Percentiles rank a stretch among this genome's conserved stretches.
These are phyloP conservation scores for Schizophyllum amplum DNA, from an alignment of 1,284 basidiomycete genomes.

Conservation along the genomic window DNA sequence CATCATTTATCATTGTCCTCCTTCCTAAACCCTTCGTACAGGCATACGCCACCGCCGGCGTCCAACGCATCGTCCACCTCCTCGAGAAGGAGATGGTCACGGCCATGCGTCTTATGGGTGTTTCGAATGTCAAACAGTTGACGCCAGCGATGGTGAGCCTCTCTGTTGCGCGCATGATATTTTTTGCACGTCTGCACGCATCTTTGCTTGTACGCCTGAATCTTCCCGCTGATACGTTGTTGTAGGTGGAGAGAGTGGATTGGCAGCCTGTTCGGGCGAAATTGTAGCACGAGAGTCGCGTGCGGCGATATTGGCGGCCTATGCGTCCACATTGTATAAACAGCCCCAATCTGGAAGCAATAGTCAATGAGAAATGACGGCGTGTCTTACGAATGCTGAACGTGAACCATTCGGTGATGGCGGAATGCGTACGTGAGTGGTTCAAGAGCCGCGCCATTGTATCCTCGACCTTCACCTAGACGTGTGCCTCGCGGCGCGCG, in stretches of 20 bases:
- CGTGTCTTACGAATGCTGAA: background rate
- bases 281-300: conserved; percentile 21
- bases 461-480: background rate
- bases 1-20: conserved; percentile 2
- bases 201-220: conserved; percentile 1
- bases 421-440: background rate
- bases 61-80: conserved; percentile 66
- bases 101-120: conserved; percentile 77
- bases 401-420: background rate
- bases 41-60: conserved; percentile 81
- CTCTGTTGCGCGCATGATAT: background rate
- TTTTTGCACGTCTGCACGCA: background rate
- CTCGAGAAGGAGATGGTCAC: conserved; percentile 76
- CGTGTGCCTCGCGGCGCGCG: background rate
- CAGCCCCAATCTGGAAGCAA: too few species aligned
- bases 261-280: conserved; percentile 47
- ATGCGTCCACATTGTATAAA: too few species aligned
- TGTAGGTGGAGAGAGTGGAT: conserved; percentile 55
- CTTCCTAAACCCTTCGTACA: conserved; percentile 19
- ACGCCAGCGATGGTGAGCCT: conserved; percentile 68
- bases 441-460: background rate
- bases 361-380: background rate
- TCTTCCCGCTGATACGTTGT: too few species aligned
- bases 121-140: conserved; percentile 60
- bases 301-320: background rate